Evolutionary conservation across 306 rosid species (phyloP).

Genomic region (Cicer yamashitae): DNA sequence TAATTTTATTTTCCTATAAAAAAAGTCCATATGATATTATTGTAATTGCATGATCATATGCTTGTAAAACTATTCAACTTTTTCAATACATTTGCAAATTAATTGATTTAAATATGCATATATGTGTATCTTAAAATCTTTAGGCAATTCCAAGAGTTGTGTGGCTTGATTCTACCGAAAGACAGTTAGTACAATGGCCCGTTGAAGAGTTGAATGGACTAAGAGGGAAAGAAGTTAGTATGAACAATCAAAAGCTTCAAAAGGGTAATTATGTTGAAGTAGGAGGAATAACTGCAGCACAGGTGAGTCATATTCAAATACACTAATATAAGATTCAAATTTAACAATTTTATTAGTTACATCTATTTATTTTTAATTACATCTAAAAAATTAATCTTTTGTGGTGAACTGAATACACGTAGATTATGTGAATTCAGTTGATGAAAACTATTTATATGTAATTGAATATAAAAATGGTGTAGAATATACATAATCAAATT

Average conservation of each 20-base stretch:
- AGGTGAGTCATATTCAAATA: conserved; percentile 49
- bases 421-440: too few relatives aligned
- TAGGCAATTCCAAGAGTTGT: conserved; percentile 76
- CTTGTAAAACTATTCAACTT: too few relatives aligned
- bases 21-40: too few relatives aligned
- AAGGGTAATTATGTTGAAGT: conserved; percentile 57
- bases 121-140: conserved; percentile 7
- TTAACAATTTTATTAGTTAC: background rate
- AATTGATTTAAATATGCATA: background rate
- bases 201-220: conserved; percentile 63
- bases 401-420: too few relatives aligned
- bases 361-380: too few relatives aligned
- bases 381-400: too few relatives aligned
- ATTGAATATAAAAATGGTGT: too few relatives aligned
- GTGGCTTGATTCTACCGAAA: conserved; percentile 67
- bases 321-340: background rate
- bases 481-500: background rate
- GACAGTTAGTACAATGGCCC: conserved; percentile 73
- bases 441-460: too few relatives aligned
- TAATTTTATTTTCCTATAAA: too few relatives aligned
- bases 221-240: conserved; percentile 50
- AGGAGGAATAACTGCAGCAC: conserved; percentile 72
- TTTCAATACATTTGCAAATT: background rate
- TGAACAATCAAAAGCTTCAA: conserved; percentile 47
- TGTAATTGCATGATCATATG: too few relatives aligned